Conservation (phyloP, 2,329 filamentous ascomycete genomes). For the Alternaria burnsii region DNA sequence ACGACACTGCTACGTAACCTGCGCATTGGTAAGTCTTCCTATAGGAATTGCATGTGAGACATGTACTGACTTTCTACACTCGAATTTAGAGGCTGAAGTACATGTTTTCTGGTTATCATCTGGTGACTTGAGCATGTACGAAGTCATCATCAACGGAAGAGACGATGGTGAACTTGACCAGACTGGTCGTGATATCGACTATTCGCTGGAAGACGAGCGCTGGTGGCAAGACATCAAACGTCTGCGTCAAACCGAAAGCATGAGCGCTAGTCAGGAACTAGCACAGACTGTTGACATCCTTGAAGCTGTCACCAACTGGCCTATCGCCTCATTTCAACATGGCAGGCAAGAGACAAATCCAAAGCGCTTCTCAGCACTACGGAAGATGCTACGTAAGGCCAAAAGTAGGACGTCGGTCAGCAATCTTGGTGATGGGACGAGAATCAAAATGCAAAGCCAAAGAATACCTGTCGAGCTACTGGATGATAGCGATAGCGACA, state of each 20-base stretch:
- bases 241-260: conserved; percentile 47
- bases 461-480: conserved; percentile 69
- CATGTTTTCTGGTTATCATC: conserved; percentile 83
- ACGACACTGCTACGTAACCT: conserved; percentile 79
- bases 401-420: conserved; percentile 61
- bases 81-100: conserved; percentile 68
- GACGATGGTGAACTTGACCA: conserved; percentile 60
- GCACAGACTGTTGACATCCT: conserved; percentile 57
- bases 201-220: conserved; percentile 72
- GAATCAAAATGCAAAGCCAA: conserved; percentile 78
- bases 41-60: no score
- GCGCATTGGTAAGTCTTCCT: conserved; percentile 61
- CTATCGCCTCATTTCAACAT: conserved; percentile 62
- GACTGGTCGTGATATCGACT: conserved; percentile 68
- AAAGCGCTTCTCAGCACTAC: conserved; percentile 66
- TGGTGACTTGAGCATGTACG: conserved; percentile 75
- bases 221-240: conserved; percentile 84
- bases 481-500: conserved; percentile 51
- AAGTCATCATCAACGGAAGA: conserved; percentile 77
- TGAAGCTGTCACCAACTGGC: conserved; percentile 58
- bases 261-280: conserved; percentile 55
- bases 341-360: conserved; percentile 54
- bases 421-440: conserved; percentile 64
- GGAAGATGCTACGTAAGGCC: conserved; percentile 69
- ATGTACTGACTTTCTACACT: no score